A percentile compares a stretch with the other conserved stretches of the same genome.
Conservation (phyloP, 2,329 filamentous ascomycete genomes). For the Diaporthe citriasiana region DNA sequence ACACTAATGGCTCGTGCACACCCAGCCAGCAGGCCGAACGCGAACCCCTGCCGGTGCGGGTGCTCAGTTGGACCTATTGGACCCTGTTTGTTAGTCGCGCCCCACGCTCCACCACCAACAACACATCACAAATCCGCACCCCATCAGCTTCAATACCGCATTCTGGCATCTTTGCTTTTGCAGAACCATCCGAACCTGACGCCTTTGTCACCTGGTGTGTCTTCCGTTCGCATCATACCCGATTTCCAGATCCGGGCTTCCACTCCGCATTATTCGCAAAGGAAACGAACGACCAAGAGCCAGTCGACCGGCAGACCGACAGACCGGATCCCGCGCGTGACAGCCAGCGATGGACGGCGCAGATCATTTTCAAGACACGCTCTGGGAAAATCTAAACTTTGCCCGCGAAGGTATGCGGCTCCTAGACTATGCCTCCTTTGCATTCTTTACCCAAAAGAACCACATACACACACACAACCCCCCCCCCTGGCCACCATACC, state of each 20-base stretch:
- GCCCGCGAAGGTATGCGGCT: conserved; percentile 37
- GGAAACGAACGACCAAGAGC: neutral
- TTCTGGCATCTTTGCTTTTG: neutral
- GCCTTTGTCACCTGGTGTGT: neutral
- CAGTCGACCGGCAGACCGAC: neutral
- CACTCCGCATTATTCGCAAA: neutral
- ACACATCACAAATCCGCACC: conserved; percentile 14
- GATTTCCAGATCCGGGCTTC: neutral
- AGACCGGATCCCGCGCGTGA: too few species aligned
- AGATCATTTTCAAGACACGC: conserved; percentile 32
- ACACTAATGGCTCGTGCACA: conserved; percentile 1
- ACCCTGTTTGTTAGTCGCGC: conserved; percentile 18
- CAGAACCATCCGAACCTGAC: neutral
- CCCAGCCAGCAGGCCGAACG: neutral
- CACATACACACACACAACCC: too few species aligned
- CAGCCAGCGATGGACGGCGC: conserved; percentile 37
- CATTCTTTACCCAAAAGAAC: too few species aligned
- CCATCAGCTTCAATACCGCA: conserved; percentile 1
- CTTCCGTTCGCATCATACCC: neutral
- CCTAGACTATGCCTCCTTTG: too few species aligned
- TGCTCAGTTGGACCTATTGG: conserved; percentile 13
- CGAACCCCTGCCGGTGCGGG: conserved; percentile 7
- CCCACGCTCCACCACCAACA: conserved; percentile 6
- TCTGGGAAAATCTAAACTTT: conserved; percentile 39
- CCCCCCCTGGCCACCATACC: neutral